These are phyloP conservation scores for Flaveria robusta DNA, from an alignment of 129 eudicot species.

Conservation along the genomic window DNA sequence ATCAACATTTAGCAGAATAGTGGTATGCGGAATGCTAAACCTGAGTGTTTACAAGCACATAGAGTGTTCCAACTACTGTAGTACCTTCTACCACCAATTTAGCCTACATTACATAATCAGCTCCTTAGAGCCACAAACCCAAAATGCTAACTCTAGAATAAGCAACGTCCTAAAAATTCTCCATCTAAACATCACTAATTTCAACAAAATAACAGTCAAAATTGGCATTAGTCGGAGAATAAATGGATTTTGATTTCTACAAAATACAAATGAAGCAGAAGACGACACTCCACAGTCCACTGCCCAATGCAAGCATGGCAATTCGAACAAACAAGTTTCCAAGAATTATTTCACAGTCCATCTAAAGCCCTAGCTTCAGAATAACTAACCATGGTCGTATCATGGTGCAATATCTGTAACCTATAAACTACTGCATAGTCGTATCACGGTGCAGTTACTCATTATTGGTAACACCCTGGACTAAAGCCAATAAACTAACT, in stretches of 20 bases:
- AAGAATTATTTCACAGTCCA: background rate
- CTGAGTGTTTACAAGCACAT: background rate
- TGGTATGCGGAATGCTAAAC: background rate
- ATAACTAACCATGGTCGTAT: constrained; percentile 2
- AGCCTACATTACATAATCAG: background rate
- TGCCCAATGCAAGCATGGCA: constrained; percentile 4
- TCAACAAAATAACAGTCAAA: background rate
- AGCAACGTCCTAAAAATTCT: background rate
- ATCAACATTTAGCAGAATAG: constrained; percentile 15
- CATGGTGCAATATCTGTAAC: background rate
- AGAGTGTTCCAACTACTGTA: background rate
- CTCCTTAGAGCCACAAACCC: background rate
- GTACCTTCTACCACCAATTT: constrained; percentile 15
- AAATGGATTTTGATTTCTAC: background rate
- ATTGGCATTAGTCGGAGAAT: background rate
- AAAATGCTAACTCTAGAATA: constrained; percentile 13
- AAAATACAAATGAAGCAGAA: constrained; percentile 9
- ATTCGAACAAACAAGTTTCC: background rate
- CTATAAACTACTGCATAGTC: too few relatives aligned
- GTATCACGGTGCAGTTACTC: too few relatives aligned
- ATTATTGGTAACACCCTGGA: too few relatives aligned
- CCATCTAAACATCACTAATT: background rate
- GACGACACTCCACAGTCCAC: background rate
- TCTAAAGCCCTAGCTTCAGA: constrained; percentile 15
- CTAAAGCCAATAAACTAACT: background rate